Percentiles rank a stretch among this genome's conserved stretches.
Evolutionary conservation across 148 eudicot species (phyloP).

Genomic region (Amaranthus cruentus): DNA sequence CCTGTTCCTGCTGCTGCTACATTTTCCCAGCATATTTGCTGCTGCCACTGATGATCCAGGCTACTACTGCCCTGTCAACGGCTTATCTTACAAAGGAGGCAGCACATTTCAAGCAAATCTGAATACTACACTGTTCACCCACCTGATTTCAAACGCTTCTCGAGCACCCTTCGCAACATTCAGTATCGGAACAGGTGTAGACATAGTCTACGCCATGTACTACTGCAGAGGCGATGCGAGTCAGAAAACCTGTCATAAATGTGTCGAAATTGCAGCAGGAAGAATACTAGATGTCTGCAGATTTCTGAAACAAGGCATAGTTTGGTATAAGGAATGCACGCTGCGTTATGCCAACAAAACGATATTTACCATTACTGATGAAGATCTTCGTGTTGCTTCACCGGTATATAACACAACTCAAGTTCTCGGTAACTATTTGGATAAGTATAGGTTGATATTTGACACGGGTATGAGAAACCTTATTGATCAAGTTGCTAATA

Average conservation of each 20-base stretch:
- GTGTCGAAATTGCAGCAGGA: slow-evolving; percentile 10
- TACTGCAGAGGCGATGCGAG: slow-evolving; percentile 26
- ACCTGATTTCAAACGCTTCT: slow-evolving; percentile 7
- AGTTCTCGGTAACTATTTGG: background rate
- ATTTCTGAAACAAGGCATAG: slow-evolving; percentile 10
- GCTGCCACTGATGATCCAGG: background rate
- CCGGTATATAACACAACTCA: background rate
- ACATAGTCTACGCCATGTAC: slow-evolving; percentile 23
- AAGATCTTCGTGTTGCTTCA: background rate
- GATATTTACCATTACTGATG: background rate
- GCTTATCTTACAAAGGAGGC: slow-evolving; percentile 5
- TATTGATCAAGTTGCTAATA: slow-evolving; percentile 12
- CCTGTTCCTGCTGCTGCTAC: background rate
- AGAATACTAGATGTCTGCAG: background rate
- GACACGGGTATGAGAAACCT: slow-evolving; percentile 14
- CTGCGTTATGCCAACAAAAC: slow-evolving; percentile 25
- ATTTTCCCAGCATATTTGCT: background rate
- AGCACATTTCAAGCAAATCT: slow-evolving; percentile 13
- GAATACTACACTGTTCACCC: slow-evolving; percentile 15
- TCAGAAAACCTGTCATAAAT: slow-evolving; percentile 14
- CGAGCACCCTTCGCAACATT: background rate
- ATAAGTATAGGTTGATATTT: slow-evolving; percentile 7
- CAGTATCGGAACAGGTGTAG: slow-evolving; percentile 4
- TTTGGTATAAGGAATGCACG: slow-evolving; percentile 30
- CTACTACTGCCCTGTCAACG: slow-evolving; percentile 7